Conservation (phyloP, 805 yeast genomes). For the Cyberlindnera lachancei region DNA sequence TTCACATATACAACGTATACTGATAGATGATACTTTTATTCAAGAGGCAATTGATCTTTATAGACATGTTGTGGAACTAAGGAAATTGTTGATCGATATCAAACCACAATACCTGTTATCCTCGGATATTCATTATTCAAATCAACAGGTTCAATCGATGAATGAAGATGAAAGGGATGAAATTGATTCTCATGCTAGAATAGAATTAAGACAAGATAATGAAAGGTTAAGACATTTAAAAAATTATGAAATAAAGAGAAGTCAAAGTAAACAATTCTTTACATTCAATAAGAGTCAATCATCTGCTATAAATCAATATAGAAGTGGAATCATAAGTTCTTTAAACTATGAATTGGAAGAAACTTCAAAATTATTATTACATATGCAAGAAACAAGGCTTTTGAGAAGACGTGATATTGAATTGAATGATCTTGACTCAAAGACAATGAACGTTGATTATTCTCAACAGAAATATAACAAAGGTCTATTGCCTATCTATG, state of each 20-base stretch:
- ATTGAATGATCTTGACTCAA: conserved; percentile 10
- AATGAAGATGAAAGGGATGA: conserved; percentile 43
- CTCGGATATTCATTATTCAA: conserved; percentile 2
- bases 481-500: too few species aligned
- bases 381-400: conserved; percentile 21
- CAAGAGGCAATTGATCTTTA: conserved; percentile 17
- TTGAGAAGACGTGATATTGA: conserved; percentile 19
- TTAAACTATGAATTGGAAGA: conserved; percentile 16
- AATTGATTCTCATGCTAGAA: conserved; percentile 47
- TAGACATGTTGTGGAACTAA: conserved; percentile 23
- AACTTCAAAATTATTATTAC: conserved; percentile 17
- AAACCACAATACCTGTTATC: conserved; percentile 23
- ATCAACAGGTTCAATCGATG: conserved; percentile 24
- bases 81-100: conserved; percentile 19
- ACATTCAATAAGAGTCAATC: conserved; percentile 11
- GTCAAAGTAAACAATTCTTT: conserved; percentile 15
- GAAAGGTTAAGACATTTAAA: conserved; percentile 43
- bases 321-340: conserved; percentile 16
- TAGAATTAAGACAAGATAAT: conserved; percentile 43
- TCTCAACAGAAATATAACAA: conserved; percentile 13
- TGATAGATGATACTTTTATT: conserved; percentile 16
- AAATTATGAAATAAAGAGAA: conserved; percentile 43
- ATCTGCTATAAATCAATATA: conserved; percentile 14
- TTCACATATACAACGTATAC: neutral
- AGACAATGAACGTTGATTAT: conserved; percentile 12